Percentiles rank a stretch among this genome's conserved stretches.
These are phyloP conservation scores for Barnettozyma hawaiiensis DNA, from an alignment of 1,139 yeast species.

Conservation along the genomic window DNA sequence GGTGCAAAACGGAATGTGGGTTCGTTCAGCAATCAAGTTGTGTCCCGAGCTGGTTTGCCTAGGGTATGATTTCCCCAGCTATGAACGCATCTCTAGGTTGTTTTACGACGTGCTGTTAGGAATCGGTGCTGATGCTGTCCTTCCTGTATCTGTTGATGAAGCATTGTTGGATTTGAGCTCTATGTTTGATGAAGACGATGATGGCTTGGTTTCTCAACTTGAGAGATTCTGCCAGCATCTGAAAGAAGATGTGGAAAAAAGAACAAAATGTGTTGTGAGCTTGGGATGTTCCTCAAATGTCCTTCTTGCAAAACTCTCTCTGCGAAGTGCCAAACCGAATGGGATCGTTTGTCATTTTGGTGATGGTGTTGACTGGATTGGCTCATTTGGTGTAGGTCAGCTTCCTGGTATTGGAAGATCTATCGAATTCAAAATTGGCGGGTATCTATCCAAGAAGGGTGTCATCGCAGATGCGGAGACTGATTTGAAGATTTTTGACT, in stretches of 20 bases:
- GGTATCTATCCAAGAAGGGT: conserved; percentile 15
- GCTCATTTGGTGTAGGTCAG: conserved; percentile 41
- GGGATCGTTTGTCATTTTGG: conserved; percentile 44
- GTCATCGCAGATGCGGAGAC: conserved; percentile 12
- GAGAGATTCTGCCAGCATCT: conserved; percentile 29
- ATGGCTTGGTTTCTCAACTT: conserved; percentile 9
- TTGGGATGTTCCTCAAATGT: conserved; percentile 72
- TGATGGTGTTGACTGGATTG: conserved; percentile 36
- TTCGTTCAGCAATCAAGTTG: conserved; percentile 49
- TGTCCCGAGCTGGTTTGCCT: conserved; percentile 63
- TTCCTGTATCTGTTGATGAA: conserved; percentile 91
- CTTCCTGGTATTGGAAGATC: conserved; percentile 86
- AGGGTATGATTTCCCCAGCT: conserved; percentile 70
- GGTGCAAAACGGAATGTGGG: conserved; percentile 88
- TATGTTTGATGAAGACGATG: conserved; percentile 18
- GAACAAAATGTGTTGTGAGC: conserved; percentile 67
- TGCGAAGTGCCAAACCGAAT: conserved; percentile 73
- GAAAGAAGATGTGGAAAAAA: conserved; percentile 38
- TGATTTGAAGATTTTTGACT: conserved; percentile 24
- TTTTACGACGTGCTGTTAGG: conserved; percentile 42
- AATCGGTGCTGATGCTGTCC: conserved; percentile 49
- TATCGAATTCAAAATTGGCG: conserved; percentile 39
- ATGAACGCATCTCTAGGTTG: conserved; percentile 54
- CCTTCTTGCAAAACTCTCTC: conserved; percentile 71
- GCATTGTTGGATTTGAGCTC: conserved; percentile 67